A percentile compares a stretch with the other conserved stretches of the same genome.
phyloP scores from a whole-genome alignment of 306 rosid genomes.

The Prunus kanzakura region DNA sequence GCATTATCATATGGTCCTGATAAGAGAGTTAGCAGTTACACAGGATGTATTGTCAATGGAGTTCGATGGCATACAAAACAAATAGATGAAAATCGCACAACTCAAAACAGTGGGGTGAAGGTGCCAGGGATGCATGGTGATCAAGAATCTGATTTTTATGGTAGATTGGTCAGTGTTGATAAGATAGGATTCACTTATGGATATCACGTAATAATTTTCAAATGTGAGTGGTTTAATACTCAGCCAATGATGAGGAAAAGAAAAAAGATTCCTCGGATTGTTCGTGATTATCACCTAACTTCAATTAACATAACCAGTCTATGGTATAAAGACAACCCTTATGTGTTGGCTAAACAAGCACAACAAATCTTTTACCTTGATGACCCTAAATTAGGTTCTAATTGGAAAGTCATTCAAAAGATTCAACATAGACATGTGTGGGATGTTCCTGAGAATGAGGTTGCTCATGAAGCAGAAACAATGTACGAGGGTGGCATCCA shows the following conservation, averaged over 20 bases:
- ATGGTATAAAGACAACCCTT: not conserved
- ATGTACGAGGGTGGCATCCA: too few species aligned
- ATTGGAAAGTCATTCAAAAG: too few species aligned
- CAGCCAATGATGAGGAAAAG: not conserved
- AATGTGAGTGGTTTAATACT: conserved; percentile 10
- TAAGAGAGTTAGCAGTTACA: not conserved
- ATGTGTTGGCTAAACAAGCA: not conserved
- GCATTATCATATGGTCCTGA: not conserved
- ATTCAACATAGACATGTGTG: too few species aligned
- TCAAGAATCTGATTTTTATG: not conserved
- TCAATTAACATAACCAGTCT: not conserved
- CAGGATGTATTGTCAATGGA: not conserved
- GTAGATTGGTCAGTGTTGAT: not conserved
- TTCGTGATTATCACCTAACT: not conserved
- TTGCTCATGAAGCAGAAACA: too few species aligned
- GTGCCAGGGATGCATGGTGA: not conserved
- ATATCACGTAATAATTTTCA: not conserved
- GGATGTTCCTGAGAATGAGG: too few species aligned
- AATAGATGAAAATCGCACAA: not conserved
- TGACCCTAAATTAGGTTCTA: not conserved
- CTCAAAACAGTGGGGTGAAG: not conserved
- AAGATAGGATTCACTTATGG: not conserved
- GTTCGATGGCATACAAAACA: not conserved
- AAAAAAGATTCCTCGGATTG: not conserved
- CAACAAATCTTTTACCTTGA: not conserved